Conservation (phyloP, 495 filamentous ascomycete species). For the Tuber indicum region DNA sequence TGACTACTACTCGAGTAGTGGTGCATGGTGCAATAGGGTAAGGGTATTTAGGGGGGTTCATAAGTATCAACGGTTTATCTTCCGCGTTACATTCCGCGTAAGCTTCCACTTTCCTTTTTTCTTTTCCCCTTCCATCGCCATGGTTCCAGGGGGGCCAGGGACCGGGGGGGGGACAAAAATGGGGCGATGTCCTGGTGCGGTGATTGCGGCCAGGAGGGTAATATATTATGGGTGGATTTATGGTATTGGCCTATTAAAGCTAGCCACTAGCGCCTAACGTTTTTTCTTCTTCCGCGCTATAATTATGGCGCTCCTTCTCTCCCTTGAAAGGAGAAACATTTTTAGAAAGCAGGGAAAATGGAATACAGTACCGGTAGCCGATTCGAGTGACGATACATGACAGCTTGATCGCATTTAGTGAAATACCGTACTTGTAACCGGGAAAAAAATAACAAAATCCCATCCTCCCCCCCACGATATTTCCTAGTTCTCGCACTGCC, state of each 20-base stretch:
- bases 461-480: background rate
- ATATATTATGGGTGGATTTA: background rate
- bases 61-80: conserved; percentile 3
- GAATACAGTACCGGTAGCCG: background rate
- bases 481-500: background rate
- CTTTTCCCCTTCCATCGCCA: background rate
- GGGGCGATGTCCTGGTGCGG: conserved; percentile 3
- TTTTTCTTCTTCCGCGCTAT: background rate
- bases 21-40: background rate
- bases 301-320: background rate
- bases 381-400: background rate
- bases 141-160: background rate
- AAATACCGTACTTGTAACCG: background rate
- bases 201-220: background rate
- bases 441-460: background rate
- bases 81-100: background rate
- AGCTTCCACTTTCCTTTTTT: background rate
- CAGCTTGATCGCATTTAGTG: background rate
- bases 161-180: background rate
- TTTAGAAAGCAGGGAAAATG: background rate
- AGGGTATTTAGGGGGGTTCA: background rate
- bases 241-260: background rate
- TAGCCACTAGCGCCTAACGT: background rate
- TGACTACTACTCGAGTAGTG: background rate
- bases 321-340: background rate